Conservation (phyloP, 2,329 filamentous ascomycete genomes). For the Trichoderma atrobrunneum region DNA sequence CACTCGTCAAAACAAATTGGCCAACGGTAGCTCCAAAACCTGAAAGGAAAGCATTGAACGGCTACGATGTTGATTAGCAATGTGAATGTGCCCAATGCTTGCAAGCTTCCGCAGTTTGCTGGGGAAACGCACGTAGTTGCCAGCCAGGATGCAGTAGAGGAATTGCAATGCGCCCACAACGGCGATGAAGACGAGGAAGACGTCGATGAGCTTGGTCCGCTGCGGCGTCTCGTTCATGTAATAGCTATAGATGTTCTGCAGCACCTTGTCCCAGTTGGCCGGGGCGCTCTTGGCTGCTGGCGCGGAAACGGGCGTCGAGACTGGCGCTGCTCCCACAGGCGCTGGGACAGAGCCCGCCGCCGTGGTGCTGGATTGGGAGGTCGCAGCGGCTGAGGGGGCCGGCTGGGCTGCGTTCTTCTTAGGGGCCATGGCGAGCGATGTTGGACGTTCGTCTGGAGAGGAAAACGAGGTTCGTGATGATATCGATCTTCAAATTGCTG, state of each 20-base stretch:
- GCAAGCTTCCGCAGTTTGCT: neutral
- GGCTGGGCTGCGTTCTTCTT: slow-evolving; percentile 44
- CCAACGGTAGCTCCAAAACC: slow-evolving; percentile 94
- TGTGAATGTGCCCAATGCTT: neutral
- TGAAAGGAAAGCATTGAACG: slow-evolving; percentile 97
- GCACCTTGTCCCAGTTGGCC: slow-evolving; percentile 56
- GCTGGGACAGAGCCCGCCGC: slow-evolving; percentile 27
- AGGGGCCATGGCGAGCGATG: slow-evolving; percentile 43
- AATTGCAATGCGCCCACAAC: slow-evolving; percentile 89
- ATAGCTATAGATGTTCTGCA: slow-evolving; percentile 68
- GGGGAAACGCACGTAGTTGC: slow-evolving; percentile 77
- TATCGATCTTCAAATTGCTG: neutral
- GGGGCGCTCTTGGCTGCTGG: slow-evolving; percentile 21
- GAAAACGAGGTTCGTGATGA: neutral
- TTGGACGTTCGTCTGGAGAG: neutral
- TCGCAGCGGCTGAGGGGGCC: slow-evolving; percentile 34
- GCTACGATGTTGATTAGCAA: slow-evolving; percentile 50
- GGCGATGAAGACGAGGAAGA: slow-evolving; percentile 85
- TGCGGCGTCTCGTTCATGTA: slow-evolving; percentile 82
- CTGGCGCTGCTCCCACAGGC: slow-evolving; percentile 18
- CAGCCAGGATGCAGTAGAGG: slow-evolving; percentile 83
- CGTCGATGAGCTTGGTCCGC: slow-evolving; percentile 86
- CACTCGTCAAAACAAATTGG: slow-evolving; percentile 94
- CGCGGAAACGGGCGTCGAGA: slow-evolving; percentile 1
- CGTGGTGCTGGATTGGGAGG: slow-evolving; percentile 30